Conservation (phyloP, 2,329 filamentous ascomycete species). For the Botrytis elliptica region DNA sequence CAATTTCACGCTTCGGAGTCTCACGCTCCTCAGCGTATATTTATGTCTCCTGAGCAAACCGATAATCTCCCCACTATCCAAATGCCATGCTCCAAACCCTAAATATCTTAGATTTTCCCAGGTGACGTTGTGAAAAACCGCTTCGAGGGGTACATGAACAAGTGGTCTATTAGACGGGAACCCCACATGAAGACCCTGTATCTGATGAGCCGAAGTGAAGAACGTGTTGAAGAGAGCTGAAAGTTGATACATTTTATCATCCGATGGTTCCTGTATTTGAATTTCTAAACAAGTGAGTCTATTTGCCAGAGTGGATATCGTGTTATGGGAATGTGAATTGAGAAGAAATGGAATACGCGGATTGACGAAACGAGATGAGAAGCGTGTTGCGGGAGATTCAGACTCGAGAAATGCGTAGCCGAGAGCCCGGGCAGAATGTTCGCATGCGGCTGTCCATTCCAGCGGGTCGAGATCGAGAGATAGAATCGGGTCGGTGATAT, state of each 20-base stretch:
- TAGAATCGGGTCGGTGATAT: conserved; percentile 41
- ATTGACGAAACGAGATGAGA: conserved; percentile 57
- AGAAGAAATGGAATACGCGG: conserved; percentile 56
- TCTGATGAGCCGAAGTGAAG: conserved; percentile 57
- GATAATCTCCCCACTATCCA: conserved; percentile 61
- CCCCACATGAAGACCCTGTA: conserved; percentile 63
- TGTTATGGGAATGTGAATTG: conserved; percentile 46
- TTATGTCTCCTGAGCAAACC: conserved; percentile 54
- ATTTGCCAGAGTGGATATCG: conserved; percentile 51
- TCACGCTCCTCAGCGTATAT: conserved; percentile 55
- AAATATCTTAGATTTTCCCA: conserved; percentile 63
- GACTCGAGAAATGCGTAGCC: conserved; percentile 56
- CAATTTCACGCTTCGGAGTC: conserved; percentile 60
- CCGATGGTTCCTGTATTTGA: conserved; percentile 52
- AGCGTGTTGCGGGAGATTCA: conserved; percentile 47
- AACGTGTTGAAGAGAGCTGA: conserved; percentile 57
- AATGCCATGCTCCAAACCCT: conserved; percentile 63
- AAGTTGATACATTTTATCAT: conserved; percentile 56
- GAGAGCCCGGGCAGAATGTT: conserved; percentile 59
- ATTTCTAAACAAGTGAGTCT: conserved; percentile 62
- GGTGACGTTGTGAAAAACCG: conserved; percentile 60
- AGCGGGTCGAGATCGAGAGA: conserved; percentile 49
- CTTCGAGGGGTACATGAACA: conserved; percentile 52
- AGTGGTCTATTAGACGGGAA: conserved; percentile 54
- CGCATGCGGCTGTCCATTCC: conserved; percentile 62